Conservation (phyloP, 192 early-diverging fungal species). For the Coemansia interrupta region DNA sequence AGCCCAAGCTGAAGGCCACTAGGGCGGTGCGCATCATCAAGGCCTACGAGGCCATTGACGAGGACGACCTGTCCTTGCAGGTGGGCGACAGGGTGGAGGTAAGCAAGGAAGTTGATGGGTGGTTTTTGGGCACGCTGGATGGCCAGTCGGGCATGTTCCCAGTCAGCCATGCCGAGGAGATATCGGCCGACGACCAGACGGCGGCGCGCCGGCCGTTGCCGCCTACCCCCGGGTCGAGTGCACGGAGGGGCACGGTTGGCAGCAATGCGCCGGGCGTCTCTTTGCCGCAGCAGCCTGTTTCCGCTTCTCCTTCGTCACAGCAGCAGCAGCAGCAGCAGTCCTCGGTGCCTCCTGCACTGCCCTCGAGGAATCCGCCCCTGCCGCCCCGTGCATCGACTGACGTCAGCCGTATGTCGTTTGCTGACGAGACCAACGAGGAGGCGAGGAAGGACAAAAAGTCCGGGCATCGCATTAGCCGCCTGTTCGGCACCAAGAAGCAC, state of each 20-base stretch:
- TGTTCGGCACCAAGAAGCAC: conserved; percentile 45
- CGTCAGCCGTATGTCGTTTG: conserved; percentile 1
- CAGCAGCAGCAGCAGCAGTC: conserved; percentile 11
- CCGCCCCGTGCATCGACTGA: conserved; percentile 26
- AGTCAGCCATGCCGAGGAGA: conserved; percentile 50
- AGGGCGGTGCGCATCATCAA: conserved; percentile 27
- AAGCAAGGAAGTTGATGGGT: conserved; percentile 59
- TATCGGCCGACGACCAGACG: conserved; percentile 1
- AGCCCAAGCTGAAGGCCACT: conserved; percentile 27
- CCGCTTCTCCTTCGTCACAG: background rate
- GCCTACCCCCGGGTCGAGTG: conserved; percentile 11
- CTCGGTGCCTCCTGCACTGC: conserved; percentile 18
- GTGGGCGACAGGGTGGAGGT: conserved; percentile 60
- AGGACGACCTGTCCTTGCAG: conserved; percentile 62
- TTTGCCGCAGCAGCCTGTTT: background rate
- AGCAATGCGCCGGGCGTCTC: conserved; percentile 16
- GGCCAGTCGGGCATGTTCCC: conserved; percentile 67
- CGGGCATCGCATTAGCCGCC: conserved; percentile 43
- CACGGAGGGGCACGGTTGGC: conserved; percentile 9
- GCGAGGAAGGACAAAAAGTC: conserved; percentile 46
- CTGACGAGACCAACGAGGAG: conserved; percentile 22
- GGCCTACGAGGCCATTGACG: conserved; percentile 57
- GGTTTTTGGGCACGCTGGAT: conserved; percentile 64
- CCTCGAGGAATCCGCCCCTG: conserved; percentile 29
- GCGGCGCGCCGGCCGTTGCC: conserved; percentile 35